Evolutionary conservation across 305 asterid genomes (phyloP), one percentile per base, ranked within the genome.

Genomic region (Euphrasia arctica): DNA sequence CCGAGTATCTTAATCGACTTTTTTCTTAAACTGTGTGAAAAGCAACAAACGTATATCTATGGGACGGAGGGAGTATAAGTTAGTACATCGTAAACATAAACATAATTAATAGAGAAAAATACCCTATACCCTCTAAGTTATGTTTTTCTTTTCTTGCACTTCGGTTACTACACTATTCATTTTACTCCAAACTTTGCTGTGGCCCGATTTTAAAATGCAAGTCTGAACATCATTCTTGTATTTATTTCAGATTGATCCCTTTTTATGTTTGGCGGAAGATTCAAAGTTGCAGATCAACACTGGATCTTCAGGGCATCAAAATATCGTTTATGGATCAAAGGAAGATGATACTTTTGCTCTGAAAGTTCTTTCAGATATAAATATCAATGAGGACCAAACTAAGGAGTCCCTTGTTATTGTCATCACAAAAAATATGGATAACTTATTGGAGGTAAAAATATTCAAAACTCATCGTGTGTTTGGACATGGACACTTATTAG

Each of bases 201-300:
- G 49, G 9, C 7, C 56, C 12, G 28, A 11, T 50, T 50, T 15
- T 15, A 15, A 50, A 52, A 52, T 28, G 5, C 22, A 27, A 34
- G n/a, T 32, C 29, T 51, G 27, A 62, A 1, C 25, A 39, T 63
- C 54, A 45, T 45, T 70, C 71, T 32, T 67, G 64, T 60, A 54
- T 63, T 59, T 70, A 58, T 61, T 29, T 66, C 86, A 93, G 99
- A 86, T 85, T 69, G 99, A 90, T 79, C 99, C 99, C 11, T 94
- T 80, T 81, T 75, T 91, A 74, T 72, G 79, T 63, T 80, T 94
- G 81, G 90, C 84, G 22, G 91, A 84, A 36, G 99, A 94, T 74
- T 79, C 82, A 59, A 91, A 94, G 82, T 76, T 94, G 78, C 87
- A 88, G 73, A 77, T 84, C 59, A 85, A 79, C 29, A 62, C 70